Evolutionary conservation across 306 rosid species (phyloP).

Genomic region (Acacia crassicarpa): DNA sequence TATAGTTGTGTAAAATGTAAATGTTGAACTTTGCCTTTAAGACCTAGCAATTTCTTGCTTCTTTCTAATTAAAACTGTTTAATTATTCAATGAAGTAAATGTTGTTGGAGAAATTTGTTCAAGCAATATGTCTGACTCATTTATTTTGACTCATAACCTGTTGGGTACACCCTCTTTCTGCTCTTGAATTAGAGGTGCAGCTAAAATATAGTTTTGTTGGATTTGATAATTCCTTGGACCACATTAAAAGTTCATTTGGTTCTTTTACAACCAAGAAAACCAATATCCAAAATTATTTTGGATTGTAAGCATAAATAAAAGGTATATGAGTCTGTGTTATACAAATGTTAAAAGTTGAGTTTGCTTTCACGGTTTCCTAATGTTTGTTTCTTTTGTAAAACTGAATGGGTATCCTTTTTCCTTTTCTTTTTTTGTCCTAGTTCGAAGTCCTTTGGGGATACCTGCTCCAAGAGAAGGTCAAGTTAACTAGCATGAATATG

Average conservation of each 20-base stretch:
- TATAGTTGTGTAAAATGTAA: background rate
- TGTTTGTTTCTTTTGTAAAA: background rate
- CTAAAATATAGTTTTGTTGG: background rate
- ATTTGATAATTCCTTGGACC: background rate
- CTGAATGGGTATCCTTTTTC: no score
- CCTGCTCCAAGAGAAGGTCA: no score
- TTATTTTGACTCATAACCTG: background rate
- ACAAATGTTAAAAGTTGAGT: background rate
- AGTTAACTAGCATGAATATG: no score
- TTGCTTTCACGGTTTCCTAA: background rate
- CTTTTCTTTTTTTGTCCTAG: no score
- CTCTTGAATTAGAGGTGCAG: no score
- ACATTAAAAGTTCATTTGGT: no score
- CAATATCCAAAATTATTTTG: background rate
- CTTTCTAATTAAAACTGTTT: background rate
- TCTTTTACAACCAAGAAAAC: background rate
- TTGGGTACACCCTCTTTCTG: background rate
- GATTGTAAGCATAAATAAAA: background rate
- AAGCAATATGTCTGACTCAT: background rate
- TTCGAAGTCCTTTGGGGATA: no score
- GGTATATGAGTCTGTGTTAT: background rate
- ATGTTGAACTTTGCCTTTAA: background rate
- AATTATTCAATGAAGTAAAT: background rate
- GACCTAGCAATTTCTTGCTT: background rate
- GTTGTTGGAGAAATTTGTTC: background rate